Evolutionary conservation across 2,329 filamentous ascomycete genomes (phyloP).

Genomic region (Chaetomiaceae sp.): DNA sequence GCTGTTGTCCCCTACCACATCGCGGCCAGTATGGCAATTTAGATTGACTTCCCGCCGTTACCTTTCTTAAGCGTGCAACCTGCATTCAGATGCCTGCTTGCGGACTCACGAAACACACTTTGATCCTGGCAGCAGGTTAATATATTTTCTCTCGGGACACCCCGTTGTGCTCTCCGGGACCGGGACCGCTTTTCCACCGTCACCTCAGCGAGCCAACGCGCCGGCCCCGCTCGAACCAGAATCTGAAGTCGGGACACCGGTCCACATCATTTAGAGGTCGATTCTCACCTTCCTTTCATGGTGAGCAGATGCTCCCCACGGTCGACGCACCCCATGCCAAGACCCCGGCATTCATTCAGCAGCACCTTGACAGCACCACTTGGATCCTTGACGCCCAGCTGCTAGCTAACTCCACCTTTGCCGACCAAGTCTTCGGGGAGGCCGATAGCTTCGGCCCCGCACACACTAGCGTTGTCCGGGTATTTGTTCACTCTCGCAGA

Average conservation of each 20-base stretch:
- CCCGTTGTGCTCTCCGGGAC: constrained; percentile 23
- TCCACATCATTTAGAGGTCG: constrained; percentile 11
- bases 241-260: constrained; percentile 14
- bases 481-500: neutral
- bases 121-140: neutral
- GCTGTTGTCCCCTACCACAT: constrained; percentile 18
- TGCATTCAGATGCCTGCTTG: constrained; percentile 12
- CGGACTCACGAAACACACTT: neutral
- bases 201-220: constrained; percentile 3
- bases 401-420: neutral
- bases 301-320: constrained; percentile 14
- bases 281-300: constrained; percentile 25
- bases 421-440: neutral
- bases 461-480: neutral
- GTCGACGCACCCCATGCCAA: constrained; percentile 21
- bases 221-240: constrained; percentile 9
- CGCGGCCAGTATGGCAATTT: constrained; percentile 21
- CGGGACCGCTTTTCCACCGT: constrained; percentile 28
- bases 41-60: constrained; percentile 17
- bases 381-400: constrained; percentile 3
- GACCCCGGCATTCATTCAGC: constrained; percentile 23
- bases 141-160: neutral
- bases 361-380: constrained; percentile 18
- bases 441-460: constrained; percentile 1
- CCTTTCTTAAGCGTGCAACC: constrained; percentile 7